These are phyloP conservation scores for Solanum chilense DNA, from an alignment of 257 asterid species.

Conservation along the genomic window DNA sequence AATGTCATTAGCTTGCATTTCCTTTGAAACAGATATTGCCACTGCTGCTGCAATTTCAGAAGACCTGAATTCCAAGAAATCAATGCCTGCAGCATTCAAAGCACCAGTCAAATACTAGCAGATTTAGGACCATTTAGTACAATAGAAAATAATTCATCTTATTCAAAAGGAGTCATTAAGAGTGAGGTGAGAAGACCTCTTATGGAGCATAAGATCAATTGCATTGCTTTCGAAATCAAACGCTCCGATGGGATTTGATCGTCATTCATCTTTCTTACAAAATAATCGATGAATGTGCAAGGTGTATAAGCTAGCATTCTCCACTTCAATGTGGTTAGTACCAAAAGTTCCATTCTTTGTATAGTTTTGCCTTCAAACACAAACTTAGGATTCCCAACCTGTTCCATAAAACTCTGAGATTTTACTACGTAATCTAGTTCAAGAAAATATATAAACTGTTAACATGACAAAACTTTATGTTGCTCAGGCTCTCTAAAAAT, in stretches of 20 bases:
- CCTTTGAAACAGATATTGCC: slow-evolving; percentile 38
- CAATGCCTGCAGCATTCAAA: slow-evolving; percentile 66
- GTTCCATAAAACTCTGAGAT: slow-evolving; percentile 2
- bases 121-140: background rate
- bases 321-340: slow-evolving; percentile 59
- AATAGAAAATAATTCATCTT: background rate
- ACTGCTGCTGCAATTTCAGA: slow-evolving; percentile 77
- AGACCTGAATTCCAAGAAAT: slow-evolving; percentile 79
- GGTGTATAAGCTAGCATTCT: slow-evolving; percentile 58
- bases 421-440: background rate
- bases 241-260: slow-evolving; percentile 4
- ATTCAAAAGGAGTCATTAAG: background rate
- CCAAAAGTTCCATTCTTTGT: slow-evolving; percentile 67
- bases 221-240: slow-evolving; percentile 33
- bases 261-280: slow-evolving; percentile 24
- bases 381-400: slow-evolving; percentile 52
- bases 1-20: slow-evolving; percentile 27
- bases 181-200: slow-evolving; percentile 29
- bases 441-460: background rate
- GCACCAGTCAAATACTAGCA: slow-evolving; percentile 3
- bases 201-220: slow-evolving; percentile 40
- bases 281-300: slow-evolving; percentile 46
- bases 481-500: background rate
- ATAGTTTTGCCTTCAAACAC: slow-evolving; percentile 52
- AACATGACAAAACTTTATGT: background rate